These are phyloP conservation scores for Alloteropsis semialata DNA, from an alignment of 176 grass and related monocot genomes.

Conservation along the genomic window DNA sequence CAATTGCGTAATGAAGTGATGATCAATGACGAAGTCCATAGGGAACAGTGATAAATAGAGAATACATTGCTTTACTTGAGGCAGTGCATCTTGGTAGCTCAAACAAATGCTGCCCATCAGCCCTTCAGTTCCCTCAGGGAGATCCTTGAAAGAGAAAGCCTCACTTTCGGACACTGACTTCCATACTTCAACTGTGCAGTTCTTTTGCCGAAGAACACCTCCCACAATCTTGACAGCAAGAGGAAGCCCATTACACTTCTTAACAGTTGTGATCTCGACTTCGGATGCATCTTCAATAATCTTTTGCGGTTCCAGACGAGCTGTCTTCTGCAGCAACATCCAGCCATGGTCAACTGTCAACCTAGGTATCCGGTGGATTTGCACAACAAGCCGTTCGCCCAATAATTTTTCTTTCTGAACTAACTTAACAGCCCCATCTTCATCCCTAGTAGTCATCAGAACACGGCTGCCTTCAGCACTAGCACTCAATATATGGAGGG, in stretches of 20 bases:
- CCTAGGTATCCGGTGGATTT: not conserved
- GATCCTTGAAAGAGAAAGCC: conserved; percentile 13
- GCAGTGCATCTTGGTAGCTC: conserved; percentile 25
- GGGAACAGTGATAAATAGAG: conserved; percentile 40
- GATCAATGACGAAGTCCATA: conserved; percentile 1
- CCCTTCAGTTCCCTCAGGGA: not conserved
- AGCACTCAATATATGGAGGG: not conserved
- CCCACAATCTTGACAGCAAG: conserved; percentile 13
- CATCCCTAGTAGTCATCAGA: conserved; percentile 19
- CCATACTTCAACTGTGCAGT: not conserved
- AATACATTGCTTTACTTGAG: conserved; percentile 43
- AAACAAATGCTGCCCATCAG: conserved; percentile 35
- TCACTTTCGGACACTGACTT: not conserved
- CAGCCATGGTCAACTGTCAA: conserved; percentile 18
- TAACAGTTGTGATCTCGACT: no score
- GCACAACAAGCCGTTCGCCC: not conserved
- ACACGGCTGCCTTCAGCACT: conserved; percentile 12
- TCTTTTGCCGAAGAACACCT: conserved; percentile 8
- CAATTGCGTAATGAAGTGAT: conserved; percentile 4
- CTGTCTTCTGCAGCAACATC: conserved; percentile 6
- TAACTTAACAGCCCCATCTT: not conserved
- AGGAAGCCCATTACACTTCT: conserved; percentile 30
- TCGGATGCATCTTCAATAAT: not conserved
- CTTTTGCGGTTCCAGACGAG: not conserved
- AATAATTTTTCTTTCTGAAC: no score